Evolutionary conservation across 345 rosid genomes (phyloP).

Genomic region (Hypericum perforatum): DNA sequence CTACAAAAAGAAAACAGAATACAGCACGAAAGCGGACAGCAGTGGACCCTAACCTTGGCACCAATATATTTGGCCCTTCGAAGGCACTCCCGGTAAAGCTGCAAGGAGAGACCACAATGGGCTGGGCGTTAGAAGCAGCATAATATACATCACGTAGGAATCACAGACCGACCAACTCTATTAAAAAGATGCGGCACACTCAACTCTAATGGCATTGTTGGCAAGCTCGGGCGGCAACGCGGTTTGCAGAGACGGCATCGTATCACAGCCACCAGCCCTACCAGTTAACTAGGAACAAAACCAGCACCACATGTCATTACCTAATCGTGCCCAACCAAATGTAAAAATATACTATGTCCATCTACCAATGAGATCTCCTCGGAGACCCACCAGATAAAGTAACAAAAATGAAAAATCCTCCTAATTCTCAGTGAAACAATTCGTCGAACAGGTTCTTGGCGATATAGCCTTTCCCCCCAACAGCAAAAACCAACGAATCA

Average conservation of each 20-base stretch:
- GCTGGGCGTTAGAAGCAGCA: not conserved
- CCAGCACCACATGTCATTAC: too few species aligned
- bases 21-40: not conserved
- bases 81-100: constrained; percentile 97
- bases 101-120: constrained; percentile 4
- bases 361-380: too few species aligned
- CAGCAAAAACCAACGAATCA: too few species aligned
- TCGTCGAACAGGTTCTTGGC: too few species aligned
- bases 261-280: not conserved
- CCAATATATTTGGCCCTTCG: constrained; percentile 86
- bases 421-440: too few species aligned
- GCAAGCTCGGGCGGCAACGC: constrained; percentile 94
- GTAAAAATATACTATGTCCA: too few species aligned
- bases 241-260: constrained; percentile 79
- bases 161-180: not conserved
- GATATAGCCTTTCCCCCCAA: too few species aligned
- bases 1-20: not conserved
- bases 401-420: too few species aligned
- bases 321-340: too few species aligned
- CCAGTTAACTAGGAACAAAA: too few species aligned
- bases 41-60: constrained; percentile 37
- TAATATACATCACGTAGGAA: not conserved
- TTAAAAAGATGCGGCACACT: constrained; percentile 11
- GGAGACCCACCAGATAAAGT: too few species aligned
- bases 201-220: constrained; percentile 70